phyloP scores from a whole-genome alignment of 2,329 filamentous ascomycete genomes.

The Chaetomiaceae sp. region DNA sequence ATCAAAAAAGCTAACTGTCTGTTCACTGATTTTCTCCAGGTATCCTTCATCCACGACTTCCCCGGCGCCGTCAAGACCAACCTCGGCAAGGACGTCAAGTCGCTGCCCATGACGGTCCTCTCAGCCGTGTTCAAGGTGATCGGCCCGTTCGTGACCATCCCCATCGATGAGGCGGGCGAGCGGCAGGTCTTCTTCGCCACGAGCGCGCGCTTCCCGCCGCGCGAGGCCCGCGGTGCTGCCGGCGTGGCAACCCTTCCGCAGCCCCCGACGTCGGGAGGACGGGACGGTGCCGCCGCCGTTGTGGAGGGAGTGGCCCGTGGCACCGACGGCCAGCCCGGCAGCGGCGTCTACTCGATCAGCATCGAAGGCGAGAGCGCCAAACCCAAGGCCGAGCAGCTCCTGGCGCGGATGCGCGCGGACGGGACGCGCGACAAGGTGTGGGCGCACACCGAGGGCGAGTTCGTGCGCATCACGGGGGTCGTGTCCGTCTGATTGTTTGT shows the following conservation, averaged over 20 bases:
- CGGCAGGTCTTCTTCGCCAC: conserved; percentile 27
- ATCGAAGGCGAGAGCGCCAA: conserved; percentile 3
- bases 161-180: conserved; percentile 25
- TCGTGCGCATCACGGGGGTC: conserved; percentile 2
- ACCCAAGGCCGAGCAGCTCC: not conserved
- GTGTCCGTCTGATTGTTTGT: not conserved
- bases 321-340: not conserved
- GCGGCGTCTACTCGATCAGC: conserved; percentile 6
- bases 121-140: conserved; percentile 17
- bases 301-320: conserved; percentile 6
- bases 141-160: conserved; percentile 13
- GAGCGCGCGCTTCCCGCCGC: conserved; percentile 15
- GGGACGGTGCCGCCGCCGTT: no score
- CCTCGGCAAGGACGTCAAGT: conserved; percentile 12
- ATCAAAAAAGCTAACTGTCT: no score
- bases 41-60: conserved; percentile 29
- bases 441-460: conserved; percentile 2
- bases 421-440: conserved; percentile 5
- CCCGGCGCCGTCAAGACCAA: conserved; percentile 28
- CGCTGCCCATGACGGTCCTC: not conserved
- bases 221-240: no score
- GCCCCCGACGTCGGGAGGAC: not conserved
- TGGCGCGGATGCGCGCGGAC: not conserved
- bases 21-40: no score
- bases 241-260: conserved; percentile 3